phyloP scores from a whole-genome alignment of 257 asterid genomes.

The Salvia rosmarinus region DNA sequence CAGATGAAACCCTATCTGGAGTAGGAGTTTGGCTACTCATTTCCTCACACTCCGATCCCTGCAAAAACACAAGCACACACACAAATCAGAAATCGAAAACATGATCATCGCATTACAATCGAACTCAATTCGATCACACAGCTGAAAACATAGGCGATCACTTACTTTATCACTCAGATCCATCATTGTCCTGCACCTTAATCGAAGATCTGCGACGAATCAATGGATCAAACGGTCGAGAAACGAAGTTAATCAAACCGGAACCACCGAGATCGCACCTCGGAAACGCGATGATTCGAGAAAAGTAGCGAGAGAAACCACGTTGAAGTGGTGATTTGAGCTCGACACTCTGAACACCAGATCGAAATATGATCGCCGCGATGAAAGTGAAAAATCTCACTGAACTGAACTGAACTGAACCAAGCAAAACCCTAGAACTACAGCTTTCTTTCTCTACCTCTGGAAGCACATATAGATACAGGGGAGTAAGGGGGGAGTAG shows the following conservation, averaged over 20 bases:
- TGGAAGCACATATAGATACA: neutral
- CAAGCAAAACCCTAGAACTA: neutral
- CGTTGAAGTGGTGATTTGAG: neutral
- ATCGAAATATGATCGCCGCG: neutral
- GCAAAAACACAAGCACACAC: neutral
- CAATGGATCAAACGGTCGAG: neutral
- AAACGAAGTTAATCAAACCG: slow-evolving; percentile 28
- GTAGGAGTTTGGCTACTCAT: slow-evolving; percentile 56
- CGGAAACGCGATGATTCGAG: neutral
- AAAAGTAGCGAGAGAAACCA: neutral
- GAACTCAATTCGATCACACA: slow-evolving; percentile 29
- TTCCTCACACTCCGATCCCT: slow-evolving; percentile 76
- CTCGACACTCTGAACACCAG: slow-evolving; percentile 17
- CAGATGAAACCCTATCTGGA: slow-evolving; percentile 61
- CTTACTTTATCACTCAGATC: slow-evolving; percentile 92
- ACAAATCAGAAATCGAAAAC: neutral
- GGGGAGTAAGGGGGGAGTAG: slow-evolving; percentile 21
- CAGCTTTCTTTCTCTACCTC: slow-evolving; percentile 4
- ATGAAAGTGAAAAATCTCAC: neutral
- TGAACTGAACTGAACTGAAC: neutral
- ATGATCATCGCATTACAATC: slow-evolving; percentile 23
- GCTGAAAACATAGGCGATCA: slow-evolving; percentile 37
- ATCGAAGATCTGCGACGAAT: slow-evolving; percentile 32
- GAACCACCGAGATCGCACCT: slow-evolving; percentile 35
- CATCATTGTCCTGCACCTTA: slow-evolving; percentile 39